phyloP scores from a whole-genome alignment of 352 stramenopile genomes.

The Phytophthora chlamydospora region DNA sequence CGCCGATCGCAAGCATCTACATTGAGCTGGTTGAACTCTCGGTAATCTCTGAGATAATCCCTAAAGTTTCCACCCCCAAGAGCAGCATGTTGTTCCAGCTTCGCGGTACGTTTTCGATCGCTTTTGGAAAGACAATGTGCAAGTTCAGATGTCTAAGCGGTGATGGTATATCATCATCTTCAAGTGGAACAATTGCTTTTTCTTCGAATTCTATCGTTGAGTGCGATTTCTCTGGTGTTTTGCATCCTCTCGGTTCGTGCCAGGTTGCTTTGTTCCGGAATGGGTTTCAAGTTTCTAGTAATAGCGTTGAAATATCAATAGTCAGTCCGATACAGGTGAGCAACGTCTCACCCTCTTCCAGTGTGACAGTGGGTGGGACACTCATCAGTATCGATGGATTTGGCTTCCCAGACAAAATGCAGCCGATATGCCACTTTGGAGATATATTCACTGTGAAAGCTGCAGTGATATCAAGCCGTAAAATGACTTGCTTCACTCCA shows the following conservation, averaged over 20 bases:
- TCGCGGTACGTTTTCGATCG: slow-evolving; percentile 37
- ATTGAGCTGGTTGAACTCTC: slow-evolving; percentile 36
- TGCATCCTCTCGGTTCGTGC: slow-evolving; percentile 19
- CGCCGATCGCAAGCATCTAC: slow-evolving; percentile 6
- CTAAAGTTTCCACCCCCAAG: slow-evolving; percentile 10
- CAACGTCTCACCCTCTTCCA: slow-evolving; percentile 31
- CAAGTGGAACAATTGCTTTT: slow-evolving; percentile 12
- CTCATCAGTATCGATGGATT: slow-evolving; percentile 41
- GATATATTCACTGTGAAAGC: slow-evolving; percentile 12
- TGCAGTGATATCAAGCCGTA: slow-evolving; percentile 25
- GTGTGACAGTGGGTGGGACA: slow-evolving; percentile 29
- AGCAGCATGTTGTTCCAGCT: slow-evolving; percentile 31
- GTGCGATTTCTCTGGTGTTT: slow-evolving; percentile 24
- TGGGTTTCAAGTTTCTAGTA: slow-evolving; percentile 34
- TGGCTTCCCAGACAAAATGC: slow-evolving; percentile 28
- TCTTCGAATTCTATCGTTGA: slow-evolving; percentile 27
- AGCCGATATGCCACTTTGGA: slow-evolving; percentile 44
- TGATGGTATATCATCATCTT: not conserved
- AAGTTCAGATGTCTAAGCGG: slow-evolving; percentile 27
- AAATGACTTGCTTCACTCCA: slow-evolving; percentile 35
- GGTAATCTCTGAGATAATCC: slow-evolving; percentile 27
- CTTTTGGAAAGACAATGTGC: slow-evolving; percentile 27
- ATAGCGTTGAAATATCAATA: slow-evolving; percentile 22
- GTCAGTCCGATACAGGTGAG: slow-evolving; percentile 15
- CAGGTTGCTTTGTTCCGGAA: slow-evolving; percentile 31